Percentiles rank a stretch among this genome's conserved stretches.
phyloP scores from a whole-genome alignment of 495 filamentous ascomycete species.

The Xylaria nigripes region DNA sequence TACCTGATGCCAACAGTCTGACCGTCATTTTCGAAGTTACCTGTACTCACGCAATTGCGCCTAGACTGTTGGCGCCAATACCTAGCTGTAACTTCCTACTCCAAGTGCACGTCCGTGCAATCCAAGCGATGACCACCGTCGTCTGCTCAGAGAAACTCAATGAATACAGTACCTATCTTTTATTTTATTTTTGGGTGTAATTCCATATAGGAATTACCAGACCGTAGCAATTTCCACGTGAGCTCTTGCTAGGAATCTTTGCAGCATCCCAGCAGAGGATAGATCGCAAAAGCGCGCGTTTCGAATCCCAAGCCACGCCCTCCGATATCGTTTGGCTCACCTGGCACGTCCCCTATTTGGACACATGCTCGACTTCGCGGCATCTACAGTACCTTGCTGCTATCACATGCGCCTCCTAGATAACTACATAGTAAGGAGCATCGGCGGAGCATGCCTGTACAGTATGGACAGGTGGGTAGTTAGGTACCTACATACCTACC shows the following conservation, averaged over 20 bases:
- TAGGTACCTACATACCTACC: too few species aligned
- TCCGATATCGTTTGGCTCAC: background rate
- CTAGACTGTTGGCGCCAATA: background rate
- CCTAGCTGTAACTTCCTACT: too few species aligned
- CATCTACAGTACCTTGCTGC: too few species aligned
- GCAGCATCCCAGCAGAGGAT: background rate
- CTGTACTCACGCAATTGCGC: background rate
- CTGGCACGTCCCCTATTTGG: background rate
- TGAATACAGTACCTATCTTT: background rate
- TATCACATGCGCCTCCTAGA: too few species aligned
- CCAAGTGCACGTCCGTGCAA: too few species aligned
- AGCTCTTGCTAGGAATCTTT: background rate
- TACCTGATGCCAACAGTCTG: background rate
- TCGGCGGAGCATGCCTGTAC: too few species aligned
- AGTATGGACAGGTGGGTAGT: too few species aligned
- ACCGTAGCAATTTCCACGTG: background rate
- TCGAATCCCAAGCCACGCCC: slow-evolving; percentile 2
- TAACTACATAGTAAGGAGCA: too few species aligned
- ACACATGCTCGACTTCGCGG: too few species aligned
- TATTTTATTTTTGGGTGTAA: too few species aligned
- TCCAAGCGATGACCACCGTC: background rate
- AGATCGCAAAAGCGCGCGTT: background rate
- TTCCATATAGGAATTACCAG: background rate
- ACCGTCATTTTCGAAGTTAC: background rate
- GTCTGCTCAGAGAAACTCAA: background rate